phyloP scores from a whole-genome alignment of 345 rosid species.

The Barbarea vulgaris region DNA sequence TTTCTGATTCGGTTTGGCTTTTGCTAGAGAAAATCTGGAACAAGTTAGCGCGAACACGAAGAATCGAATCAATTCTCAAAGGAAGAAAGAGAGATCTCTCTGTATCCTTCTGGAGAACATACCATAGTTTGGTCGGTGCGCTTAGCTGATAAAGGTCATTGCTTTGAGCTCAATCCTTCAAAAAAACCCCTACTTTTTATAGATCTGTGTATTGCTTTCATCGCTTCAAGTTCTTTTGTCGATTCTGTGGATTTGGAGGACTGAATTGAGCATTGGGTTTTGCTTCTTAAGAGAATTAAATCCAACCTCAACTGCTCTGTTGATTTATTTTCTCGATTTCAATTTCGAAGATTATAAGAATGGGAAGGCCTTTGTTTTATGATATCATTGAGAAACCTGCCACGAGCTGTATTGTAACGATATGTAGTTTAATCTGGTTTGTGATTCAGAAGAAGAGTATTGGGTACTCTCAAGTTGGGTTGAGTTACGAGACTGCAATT shows the following conservation, averaged over 20 bases:
- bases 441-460: constrained; percentile 87
- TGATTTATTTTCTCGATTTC: neutral
- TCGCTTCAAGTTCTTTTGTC: constrained; percentile 8
- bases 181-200: neutral
- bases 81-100: neutral
- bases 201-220: constrained; percentile 27
- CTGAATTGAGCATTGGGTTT: constrained; percentile 13
- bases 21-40: constrained; percentile 14
- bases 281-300: neutral
- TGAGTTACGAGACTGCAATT: constrained; percentile 76
- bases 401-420: constrained; percentile 69
- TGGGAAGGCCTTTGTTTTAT: constrained; percentile 87
- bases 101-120: constrained; percentile 13
- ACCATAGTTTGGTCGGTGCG: neutral
- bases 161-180: neutral
- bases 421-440: constrained; percentile 81
- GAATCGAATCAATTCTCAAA: constrained; percentile 30
- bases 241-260: constrained; percentile 1
- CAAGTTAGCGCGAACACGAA: constrained; percentile 34
- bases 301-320: neutral
- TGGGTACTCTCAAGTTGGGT: constrained; percentile 88
- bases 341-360: constrained; percentile 16
- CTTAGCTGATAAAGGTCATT: constrained; percentile 16
- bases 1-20: neutral
- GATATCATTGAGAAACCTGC: constrained; percentile 90